Evolutionary conservation across 2,329 filamentous ascomycete genomes (phyloP).

Genomic region (Colletotrichum sp.): DNA sequence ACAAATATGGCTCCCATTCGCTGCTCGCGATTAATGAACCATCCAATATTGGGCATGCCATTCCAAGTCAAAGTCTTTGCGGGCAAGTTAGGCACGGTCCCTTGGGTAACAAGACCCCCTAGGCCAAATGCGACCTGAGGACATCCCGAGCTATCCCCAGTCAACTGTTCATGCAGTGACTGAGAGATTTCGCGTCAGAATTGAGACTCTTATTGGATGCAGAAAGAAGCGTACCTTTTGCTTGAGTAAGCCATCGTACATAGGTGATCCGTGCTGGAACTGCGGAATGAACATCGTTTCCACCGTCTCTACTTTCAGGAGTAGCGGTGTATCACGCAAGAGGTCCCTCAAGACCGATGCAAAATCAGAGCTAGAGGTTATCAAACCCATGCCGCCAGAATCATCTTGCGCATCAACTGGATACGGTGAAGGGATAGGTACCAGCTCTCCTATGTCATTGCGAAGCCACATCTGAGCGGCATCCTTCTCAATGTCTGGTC

Average conservation of each 20-base stretch:
- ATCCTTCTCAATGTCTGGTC: background rate
- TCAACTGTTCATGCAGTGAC: background rate
- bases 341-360: background rate
- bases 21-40: background rate
- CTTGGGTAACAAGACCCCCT: background rate
- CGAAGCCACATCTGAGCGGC: background rate
- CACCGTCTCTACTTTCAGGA: background rate
- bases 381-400: background rate
- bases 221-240: background rate
- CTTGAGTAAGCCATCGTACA: background rate
- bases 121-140: background rate
- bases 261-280: background rate
- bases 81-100: background rate
- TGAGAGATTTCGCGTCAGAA: background rate
- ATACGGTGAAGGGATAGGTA: background rate
- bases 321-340: background rate
- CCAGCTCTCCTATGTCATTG: background rate
- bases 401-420: background rate
- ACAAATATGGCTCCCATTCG: background rate
- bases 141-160: background rate
- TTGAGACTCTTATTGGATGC: background rate
- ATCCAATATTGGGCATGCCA: background rate
- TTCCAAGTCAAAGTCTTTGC: background rate
- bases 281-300: background rate
- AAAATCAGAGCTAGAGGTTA: background rate